phyloP scores from a whole-genome alignment of 495 filamentous ascomycete species.

The Aspergillus indologenus region DNA sequence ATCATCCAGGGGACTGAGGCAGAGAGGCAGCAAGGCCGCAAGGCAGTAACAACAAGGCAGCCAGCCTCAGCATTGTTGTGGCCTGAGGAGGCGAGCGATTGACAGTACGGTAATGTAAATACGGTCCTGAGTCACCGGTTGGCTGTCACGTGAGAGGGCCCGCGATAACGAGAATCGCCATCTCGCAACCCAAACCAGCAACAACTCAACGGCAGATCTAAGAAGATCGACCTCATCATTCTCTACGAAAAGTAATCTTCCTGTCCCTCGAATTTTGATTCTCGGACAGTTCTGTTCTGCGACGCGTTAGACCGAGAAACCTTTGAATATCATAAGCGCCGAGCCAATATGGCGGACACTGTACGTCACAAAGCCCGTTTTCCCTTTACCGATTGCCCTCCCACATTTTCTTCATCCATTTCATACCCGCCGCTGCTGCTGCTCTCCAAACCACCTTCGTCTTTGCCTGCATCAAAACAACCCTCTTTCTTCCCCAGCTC shows the following conservation, averaged over 20 bases:
- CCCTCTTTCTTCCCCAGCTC: not conserved
- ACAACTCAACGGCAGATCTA: not conserved
- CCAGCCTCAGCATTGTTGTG: not conserved
- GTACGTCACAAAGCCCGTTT: slow-evolving; percentile 51
- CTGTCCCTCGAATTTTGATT: not conserved
- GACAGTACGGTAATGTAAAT: slow-evolving; percentile 3
- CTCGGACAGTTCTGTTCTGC: slow-evolving; percentile 11
- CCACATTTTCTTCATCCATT: slow-evolving; percentile 43
- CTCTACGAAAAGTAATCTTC: slow-evolving; percentile 3
- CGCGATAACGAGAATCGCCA: slow-evolving; percentile 42
- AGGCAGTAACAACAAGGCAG: not conserved
- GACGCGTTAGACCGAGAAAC: not conserved
- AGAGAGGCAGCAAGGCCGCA: not conserved
- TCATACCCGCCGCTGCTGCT: slow-evolving; percentile 28
- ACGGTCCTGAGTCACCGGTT: slow-evolving; percentile 14
- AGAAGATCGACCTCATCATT: slow-evolving; percentile 9
- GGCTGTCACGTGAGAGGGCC: slow-evolving; percentile 13
- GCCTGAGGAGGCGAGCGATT: not conserved
- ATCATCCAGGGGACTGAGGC: slow-evolving; percentile 4
- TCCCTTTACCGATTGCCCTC: slow-evolving; percentile 40
- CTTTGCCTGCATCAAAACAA: slow-evolving; percentile 7
- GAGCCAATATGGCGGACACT: slow-evolving; percentile 40
- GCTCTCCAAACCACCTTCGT: slow-evolving; percentile 11
- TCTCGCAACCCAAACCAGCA: slow-evolving; percentile 14
- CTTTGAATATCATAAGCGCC: not conserved